Conservation (phyloP, 208 protist genomes). For the Leishmania tropica region DNA sequence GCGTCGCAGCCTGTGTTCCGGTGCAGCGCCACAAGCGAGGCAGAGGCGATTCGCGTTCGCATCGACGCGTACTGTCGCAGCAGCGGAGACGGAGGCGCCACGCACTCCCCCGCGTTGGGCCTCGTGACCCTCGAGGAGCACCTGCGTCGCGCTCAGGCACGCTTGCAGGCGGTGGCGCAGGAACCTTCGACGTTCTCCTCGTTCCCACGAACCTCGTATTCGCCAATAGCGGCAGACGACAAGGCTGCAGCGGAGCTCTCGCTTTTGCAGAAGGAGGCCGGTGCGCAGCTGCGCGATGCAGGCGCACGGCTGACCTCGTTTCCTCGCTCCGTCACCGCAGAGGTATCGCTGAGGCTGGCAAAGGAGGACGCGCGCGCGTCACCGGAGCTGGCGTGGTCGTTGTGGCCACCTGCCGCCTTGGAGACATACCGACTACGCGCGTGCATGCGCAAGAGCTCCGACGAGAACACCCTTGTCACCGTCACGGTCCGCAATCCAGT, state of each 20-base stretch:
- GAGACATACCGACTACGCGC: constrained; percentile 1
- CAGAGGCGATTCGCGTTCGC: not conserved
- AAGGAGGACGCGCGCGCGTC: not conserved
- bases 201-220: not conserved
- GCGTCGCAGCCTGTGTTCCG: not conserved
- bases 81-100: not conserved
- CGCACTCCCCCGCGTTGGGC: not conserved
- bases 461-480: not conserved
- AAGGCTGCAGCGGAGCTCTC: constrained; percentile 1
- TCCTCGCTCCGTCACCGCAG: not conserved
- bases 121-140: not conserved
- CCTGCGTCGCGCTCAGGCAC: constrained; percentile 1
- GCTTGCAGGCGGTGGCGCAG: not conserved
- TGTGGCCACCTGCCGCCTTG: constrained; percentile 29
- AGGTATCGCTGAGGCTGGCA: not conserved
- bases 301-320: not conserved
- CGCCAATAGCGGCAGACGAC: not conserved
- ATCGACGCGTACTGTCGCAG: constrained; percentile 1
- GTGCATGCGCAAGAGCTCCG: not conserved
- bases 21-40: not conserved
- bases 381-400: not conserved
- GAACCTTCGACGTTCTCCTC: not conserved
- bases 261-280: not conserved
- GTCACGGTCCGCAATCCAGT: constrained; percentile 14
- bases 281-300: not conserved